Conservation (phyloP, 2,329 filamentous ascomycete genomes). For the Diaporthe batatas region DNA sequence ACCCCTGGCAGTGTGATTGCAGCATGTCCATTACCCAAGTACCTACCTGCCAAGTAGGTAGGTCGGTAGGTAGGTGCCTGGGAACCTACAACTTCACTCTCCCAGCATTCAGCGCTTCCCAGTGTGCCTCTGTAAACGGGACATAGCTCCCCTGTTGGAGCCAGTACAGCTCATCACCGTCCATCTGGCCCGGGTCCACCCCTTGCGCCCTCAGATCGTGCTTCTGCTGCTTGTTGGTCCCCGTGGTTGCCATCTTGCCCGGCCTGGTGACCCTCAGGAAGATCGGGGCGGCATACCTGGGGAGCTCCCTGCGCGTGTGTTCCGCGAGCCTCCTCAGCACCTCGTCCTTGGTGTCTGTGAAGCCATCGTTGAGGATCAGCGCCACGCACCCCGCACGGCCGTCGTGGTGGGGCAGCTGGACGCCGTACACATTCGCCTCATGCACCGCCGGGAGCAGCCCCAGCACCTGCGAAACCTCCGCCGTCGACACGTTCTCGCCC, state of each 20-base stretch:
- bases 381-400: conserved; percentile 82
- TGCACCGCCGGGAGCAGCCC: conserved; percentile 74
- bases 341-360: conserved; percentile 53
- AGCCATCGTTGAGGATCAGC: conserved; percentile 57
- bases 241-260: conserved; percentile 74
- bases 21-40: not conserved
- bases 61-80: no score
- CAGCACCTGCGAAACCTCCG: conserved; percentile 83
- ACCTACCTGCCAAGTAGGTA: no score
- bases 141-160: conserved; percentile 75
- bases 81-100: conserved; percentile 70
- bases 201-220: conserved; percentile 78
- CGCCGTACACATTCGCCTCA: conserved; percentile 90
- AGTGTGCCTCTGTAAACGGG: conserved; percentile 75
- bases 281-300: conserved; percentile 80
- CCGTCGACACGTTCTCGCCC: conserved; percentile 85
- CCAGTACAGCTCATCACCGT: conserved; percentile 71
- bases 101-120: conserved; percentile 76
- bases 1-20: not conserved
- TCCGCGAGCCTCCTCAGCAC: conserved; percentile 71
- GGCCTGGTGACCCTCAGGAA: conserved; percentile 78
- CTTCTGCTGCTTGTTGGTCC: conserved; percentile 93
- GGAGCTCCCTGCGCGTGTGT: conserved; percentile 71
- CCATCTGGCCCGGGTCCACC: conserved; percentile 73
- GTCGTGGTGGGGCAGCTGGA: conserved; percentile 83